phyloP scores from a whole-genome alignment of 192 early-diverging fungal genomes.

The Kappamyces sp. region DNA sequence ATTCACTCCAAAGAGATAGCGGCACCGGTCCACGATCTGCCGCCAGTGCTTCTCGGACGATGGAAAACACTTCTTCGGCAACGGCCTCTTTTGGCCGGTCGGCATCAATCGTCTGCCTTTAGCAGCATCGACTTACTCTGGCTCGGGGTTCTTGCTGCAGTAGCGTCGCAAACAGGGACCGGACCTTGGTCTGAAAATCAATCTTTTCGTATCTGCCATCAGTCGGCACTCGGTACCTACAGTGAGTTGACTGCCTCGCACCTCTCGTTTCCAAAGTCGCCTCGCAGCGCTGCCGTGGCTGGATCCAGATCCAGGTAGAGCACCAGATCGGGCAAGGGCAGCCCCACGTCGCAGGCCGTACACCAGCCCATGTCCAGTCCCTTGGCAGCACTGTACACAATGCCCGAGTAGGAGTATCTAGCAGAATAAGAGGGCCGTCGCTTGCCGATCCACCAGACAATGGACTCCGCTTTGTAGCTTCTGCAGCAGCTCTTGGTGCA shows the following conservation, averaged over 20 bases:
- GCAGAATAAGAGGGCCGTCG: conserved; percentile 78
- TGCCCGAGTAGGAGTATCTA: conserved; percentile 94
- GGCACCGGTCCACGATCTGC: too few species aligned
- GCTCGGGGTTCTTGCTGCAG: not conserved
- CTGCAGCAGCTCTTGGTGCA: conserved; percentile 1
- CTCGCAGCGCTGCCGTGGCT: conserved; percentile 67
- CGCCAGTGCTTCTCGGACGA: too few species aligned
- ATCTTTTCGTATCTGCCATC: conserved; percentile 1
- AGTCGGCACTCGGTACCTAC: not conserved
- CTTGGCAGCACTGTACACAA: conserved; percentile 88
- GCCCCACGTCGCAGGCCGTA: conserved; percentile 74
- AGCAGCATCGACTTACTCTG: too few species aligned
- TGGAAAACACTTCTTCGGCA: too few species aligned
- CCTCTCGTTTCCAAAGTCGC: conserved; percentile 86
- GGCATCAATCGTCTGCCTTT: not conserved
- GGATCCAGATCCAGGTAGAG: conserved; percentile 20
- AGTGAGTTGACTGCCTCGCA: conserved; percentile 72
- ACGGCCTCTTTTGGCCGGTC: not conserved
- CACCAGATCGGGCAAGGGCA: conserved; percentile 79
- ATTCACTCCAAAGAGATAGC: too few species aligned
- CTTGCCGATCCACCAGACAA: conserved; percentile 24
- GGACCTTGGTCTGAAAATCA: conserved; percentile 2
- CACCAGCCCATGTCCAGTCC: conserved; percentile 84
- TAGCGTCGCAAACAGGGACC: not conserved
- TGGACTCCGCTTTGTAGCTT: not conserved